Conservation (phyloP, 176 grass and related monocot genomes). For the Oryza punctata region DNA sequence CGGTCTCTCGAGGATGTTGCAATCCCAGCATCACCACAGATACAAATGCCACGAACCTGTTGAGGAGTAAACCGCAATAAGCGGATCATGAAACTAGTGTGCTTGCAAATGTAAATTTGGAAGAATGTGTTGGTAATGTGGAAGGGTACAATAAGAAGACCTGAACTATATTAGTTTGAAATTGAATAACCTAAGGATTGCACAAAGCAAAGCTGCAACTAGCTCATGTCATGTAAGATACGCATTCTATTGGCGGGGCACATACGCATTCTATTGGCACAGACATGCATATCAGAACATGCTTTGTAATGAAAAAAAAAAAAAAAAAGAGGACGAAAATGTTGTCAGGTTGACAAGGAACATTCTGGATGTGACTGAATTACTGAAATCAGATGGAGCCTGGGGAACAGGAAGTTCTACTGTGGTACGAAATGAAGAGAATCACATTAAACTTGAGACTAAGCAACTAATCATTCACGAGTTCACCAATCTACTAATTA, state of each 20-base stretch:
- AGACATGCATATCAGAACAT: neutral
- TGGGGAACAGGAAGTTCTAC: neutral
- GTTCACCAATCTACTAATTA: neutral
- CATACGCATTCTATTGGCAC: neutral
- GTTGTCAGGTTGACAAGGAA: neutral
- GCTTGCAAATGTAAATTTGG: neutral
- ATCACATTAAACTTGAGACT: neutral
- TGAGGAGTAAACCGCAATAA: neutral
- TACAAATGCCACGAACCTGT: slow-evolving; percentile 88
- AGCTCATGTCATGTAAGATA: neutral
- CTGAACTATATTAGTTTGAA: neutral
- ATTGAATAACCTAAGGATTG: neutral
- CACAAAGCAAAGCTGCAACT: neutral
- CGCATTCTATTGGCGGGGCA: neutral
- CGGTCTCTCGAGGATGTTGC: slow-evolving; percentile 88
- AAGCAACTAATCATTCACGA: neutral
- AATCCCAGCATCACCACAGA: slow-evolving; percentile 79
- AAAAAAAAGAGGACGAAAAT: no score
- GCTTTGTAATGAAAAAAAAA: neutral
- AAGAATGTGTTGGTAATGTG: neutral
- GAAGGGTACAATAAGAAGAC: neutral
- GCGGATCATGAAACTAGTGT: neutral
- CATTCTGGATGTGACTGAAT: slow-evolving; percentile 9
- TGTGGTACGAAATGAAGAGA: neutral
- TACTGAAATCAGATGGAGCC: neutral